Percentiles rank a stretch among this genome's conserved stretches.
phyloP scores from a whole-genome alignment of 176 grass and related monocot species.

The Canna indica region DNA sequence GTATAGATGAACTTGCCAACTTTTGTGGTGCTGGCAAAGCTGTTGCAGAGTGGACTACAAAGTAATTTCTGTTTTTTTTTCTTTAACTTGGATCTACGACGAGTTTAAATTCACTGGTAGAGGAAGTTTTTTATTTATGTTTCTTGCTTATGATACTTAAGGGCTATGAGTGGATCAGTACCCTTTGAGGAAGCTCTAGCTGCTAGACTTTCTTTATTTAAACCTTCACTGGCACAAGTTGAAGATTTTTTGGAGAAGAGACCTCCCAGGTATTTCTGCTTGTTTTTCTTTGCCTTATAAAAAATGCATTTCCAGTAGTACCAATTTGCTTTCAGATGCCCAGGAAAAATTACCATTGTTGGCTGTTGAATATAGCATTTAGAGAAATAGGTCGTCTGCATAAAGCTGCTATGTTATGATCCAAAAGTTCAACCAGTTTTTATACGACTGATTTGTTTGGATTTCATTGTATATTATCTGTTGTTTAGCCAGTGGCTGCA shows the following conservation, averaged over 20 bases:
- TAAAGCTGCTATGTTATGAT: not conserved
- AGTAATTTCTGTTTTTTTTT: slow-evolving; percentile 19
- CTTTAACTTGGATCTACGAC: not conserved
- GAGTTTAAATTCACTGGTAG: not conserved
- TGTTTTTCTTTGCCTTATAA: not conserved
- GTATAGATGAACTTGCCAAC: slow-evolving; percentile 78
- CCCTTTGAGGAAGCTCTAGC: slow-evolving; percentile 83
- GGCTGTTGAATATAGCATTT: not conserved
- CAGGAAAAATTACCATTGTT: not conserved
- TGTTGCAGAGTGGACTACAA: slow-evolving; percentile 80
- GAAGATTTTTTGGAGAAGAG: slow-evolving; percentile 59
- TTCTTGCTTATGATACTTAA: slow-evolving; percentile 7
- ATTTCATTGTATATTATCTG: not conserved
- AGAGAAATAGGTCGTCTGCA: not conserved
- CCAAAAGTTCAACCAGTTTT: not conserved
- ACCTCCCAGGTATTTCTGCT: slow-evolving; percentile 47
- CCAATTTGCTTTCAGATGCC: not conserved
- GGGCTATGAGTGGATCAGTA: slow-evolving; percentile 84
- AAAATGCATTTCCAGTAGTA: not conserved
- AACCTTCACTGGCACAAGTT: slow-evolving; percentile 60
- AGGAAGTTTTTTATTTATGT: not conserved
- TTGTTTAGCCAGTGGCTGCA: not conserved
- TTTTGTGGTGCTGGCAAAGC: slow-evolving; percentile 70
- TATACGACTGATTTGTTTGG: not conserved
- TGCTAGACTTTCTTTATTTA: slow-evolving; percentile 74